Evolutionary conservation across 306 rosid genomes (phyloP).

Genomic region (Acacia melanoxylon): DNA sequence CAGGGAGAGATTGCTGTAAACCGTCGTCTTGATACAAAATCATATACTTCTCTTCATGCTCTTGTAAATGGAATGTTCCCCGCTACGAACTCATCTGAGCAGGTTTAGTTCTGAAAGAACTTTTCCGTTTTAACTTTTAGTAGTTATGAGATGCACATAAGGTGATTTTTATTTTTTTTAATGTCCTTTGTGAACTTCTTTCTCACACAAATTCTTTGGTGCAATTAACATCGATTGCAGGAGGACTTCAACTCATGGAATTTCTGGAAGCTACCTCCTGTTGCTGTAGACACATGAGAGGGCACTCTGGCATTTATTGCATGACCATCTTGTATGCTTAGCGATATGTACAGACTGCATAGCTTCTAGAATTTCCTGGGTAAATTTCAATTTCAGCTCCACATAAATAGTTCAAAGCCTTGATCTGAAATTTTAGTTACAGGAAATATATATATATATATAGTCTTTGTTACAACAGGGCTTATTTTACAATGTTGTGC

Average conservation of each 20-base stretch:
- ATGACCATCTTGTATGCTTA: slow-evolving; percentile 28
- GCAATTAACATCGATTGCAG: slow-evolving; percentile 48
- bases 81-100: slow-evolving; percentile 57
- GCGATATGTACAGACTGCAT: slow-evolving; percentile 13
- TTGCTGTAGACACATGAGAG: slow-evolving; percentile 35
- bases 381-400: slow-evolving; percentile 35
- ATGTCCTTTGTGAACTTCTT: background rate
- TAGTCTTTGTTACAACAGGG: background rate
- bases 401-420: background rate
- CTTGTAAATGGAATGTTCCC: slow-evolving; percentile 94
- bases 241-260: slow-evolving; percentile 97
- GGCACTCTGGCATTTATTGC: slow-evolving; percentile 1
- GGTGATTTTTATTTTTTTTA: background rate
- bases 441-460: background rate
- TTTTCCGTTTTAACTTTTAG: background rate
- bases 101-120: slow-evolving; percentile 49
- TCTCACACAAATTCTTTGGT: background rate
- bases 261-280: slow-evolving; percentile 75
- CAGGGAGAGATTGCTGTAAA: slow-evolving; percentile 93
- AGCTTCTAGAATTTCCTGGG: slow-evolving; percentile 39
- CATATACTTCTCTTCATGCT: slow-evolving; percentile 77
- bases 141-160: background rate
- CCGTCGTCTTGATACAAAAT: slow-evolving; percentile 64
- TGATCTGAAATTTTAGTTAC: background rate
- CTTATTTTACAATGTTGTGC: background rate